A percentile compares a stretch with the other conserved stretches of the same genome.
These are phyloP conservation scores for Lecanicillium sp. DNA, from an alignment of 2,329 filamentous ascomycete species.

Conservation along the genomic window DNA sequence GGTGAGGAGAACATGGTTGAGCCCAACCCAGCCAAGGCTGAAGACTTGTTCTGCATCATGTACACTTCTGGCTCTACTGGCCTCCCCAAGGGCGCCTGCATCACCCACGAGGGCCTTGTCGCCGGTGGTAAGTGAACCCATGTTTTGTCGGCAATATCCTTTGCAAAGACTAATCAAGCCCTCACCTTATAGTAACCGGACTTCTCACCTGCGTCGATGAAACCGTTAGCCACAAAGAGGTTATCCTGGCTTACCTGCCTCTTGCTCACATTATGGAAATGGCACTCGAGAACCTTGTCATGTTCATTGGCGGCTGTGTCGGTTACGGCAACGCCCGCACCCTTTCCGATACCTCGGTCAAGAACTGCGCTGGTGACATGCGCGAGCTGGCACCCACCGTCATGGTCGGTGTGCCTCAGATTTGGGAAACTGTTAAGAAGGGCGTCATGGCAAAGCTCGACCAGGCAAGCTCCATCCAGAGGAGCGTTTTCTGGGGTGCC, in stretches of 20 bases:
- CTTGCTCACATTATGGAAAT: conserved; percentile 96
- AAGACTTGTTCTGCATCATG: conserved; percentile 78
- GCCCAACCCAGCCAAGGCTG: conserved; percentile 60
- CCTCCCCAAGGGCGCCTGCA: conserved; percentile 77
- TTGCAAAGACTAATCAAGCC: conserved; percentile 13
- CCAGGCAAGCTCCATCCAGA: conserved; percentile 58
- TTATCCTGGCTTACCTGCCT: conserved; percentile 82
- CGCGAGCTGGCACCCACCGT: conserved; percentile 83
- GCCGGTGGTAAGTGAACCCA: conserved; percentile 49
- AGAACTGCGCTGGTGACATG: conserved; percentile 90
- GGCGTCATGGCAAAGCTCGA: conserved; percentile 78
- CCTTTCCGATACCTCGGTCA: conserved; percentile 74
- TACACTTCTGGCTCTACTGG: conserved; percentile 88
- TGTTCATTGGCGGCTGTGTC: conserved; percentile 85
- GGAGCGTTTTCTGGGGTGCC: conserved; percentile 68
- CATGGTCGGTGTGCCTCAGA: conserved; percentile 87
- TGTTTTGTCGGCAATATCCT: neutral
- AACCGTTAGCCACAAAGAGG: conserved; percentile 69
- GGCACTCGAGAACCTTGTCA: conserved; percentile 82
- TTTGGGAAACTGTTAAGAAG: conserved; percentile 97
- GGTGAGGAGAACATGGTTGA: conserved; percentile 62
- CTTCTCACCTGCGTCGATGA: conserved; percentile 70
- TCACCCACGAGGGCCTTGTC: conserved; percentile 72
- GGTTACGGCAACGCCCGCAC: conserved; percentile 91
- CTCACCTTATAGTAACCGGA: conserved; percentile 55